phyloP scores from a whole-genome alignment of 345 rosid species.

The Erodium maritimum region DNA sequence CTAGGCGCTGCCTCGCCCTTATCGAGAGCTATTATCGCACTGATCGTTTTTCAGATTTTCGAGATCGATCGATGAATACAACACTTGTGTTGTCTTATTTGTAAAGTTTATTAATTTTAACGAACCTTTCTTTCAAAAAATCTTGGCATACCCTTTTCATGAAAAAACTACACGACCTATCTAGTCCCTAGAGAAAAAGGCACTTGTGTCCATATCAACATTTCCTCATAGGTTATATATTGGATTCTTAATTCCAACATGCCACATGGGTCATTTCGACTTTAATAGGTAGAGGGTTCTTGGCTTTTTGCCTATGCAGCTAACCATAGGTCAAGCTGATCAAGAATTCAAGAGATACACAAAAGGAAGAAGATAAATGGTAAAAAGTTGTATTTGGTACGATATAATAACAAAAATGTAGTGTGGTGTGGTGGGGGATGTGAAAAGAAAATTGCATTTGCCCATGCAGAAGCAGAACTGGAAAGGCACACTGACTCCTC shows the following conservation, averaged over 20 bases:
- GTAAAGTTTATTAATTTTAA: no score
- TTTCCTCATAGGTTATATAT: not conserved
- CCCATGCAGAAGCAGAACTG: not conserved
- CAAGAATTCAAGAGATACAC: not conserved
- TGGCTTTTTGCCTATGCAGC: not conserved
- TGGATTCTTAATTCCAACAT: not conserved
- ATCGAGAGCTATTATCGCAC: no score
- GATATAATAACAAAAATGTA: no score
- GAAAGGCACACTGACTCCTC: no score
- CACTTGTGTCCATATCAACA: not conserved
- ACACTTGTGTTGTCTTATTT: no score
- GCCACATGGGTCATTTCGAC: not conserved
- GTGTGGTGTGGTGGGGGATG: not conserved
- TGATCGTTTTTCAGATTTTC: no score
- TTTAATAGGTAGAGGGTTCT: no score
- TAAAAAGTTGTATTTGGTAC: no score
- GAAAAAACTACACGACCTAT: not conserved
- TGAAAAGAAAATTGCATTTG: not conserved
- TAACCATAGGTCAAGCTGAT: not conserved
- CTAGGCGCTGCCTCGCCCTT: no score
- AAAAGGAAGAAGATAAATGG: no score
- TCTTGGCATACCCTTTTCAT: not conserved
- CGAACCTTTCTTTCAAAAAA: no score
- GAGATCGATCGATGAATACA: no score
- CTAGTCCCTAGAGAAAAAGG: not conserved